These are phyloP conservation scores for Aspergillus sp. DNA, from an alignment of 2,329 filamentous ascomycete species.

Conservation along the genomic window DNA sequence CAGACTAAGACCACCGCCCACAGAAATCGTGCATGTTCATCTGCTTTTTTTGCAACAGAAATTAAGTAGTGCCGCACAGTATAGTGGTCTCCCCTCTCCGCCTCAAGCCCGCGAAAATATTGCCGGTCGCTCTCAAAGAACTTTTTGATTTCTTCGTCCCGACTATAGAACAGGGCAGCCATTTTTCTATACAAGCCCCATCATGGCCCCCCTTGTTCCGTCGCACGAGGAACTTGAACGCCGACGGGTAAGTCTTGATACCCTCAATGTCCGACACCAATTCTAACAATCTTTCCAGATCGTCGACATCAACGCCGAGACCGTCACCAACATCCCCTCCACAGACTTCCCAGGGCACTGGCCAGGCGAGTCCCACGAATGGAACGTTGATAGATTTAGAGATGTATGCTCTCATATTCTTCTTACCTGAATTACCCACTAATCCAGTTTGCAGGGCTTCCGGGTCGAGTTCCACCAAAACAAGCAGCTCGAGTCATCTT, in stretches of 20 bases:
- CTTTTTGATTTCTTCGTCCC: constrained; percentile 29
- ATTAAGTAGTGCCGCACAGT: constrained; percentile 6
- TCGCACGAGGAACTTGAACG: constrained; percentile 45
- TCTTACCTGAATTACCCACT: not conserved
- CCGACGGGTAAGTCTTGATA: constrained; percentile 38
- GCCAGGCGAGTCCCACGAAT: constrained; percentile 81
- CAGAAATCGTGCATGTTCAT: not conserved
- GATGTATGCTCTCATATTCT: constrained; percentile 42
- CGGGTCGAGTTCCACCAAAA: constrained; percentile 82
- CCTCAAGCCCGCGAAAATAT: constrained; percentile 29
- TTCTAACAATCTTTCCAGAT: constrained; percentile 54
- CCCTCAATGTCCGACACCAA: not conserved
- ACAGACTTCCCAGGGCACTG: constrained; percentile 92
- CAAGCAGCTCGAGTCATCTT: constrained; percentile 72
- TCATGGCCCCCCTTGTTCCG: constrained; percentile 45
- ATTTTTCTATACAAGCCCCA: constrained; percentile 12
- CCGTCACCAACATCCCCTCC: constrained; percentile 81
- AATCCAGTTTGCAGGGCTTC: constrained; percentile 55
- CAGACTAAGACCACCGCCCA: not conserved
- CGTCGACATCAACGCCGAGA: constrained; percentile 85
- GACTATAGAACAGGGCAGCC: constrained; percentile 18
- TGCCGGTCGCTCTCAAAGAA: constrained; percentile 31
- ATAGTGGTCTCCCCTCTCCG: constrained; percentile 21
- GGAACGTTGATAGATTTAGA: constrained; percentile 72
- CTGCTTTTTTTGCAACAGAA: not conserved